Evolutionary conservation across 257 asterid species (phyloP).

Genomic region (Ocimum tenuiflorum): DNA sequence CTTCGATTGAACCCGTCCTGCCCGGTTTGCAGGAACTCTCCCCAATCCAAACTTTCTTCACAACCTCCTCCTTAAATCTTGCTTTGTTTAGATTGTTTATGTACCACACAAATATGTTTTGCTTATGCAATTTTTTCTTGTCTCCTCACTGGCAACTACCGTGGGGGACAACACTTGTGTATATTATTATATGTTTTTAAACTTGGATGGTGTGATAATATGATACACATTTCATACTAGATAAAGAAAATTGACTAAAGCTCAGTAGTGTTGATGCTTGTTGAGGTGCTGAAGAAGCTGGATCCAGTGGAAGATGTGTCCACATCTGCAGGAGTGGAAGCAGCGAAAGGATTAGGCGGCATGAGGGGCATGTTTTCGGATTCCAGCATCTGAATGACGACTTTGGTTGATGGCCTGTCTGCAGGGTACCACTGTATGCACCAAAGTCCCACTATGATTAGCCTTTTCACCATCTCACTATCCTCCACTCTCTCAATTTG

Average conservation of each 20-base stretch:
- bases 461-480: conserved; percentile 38
- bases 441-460: conserved; percentile 70
- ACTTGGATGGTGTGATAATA: no score
- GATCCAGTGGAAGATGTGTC: conserved; percentile 21
- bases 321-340: conserved; percentile 18
- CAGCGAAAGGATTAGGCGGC: conserved; percentile 73
- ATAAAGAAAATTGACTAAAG: not conserved
- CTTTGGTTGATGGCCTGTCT: conserved; percentile 64
- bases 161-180: no score
- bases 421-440: conserved; percentile 79
- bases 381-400: conserved; percentile 65
- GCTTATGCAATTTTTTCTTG: no score
- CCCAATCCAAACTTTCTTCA: conserved; percentile 10
- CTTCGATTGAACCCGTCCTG: conserved; percentile 41
- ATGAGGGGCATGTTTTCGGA: conserved; percentile 45
- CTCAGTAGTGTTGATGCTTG: conserved; percentile 1
- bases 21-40: conserved; percentile 47
- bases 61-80: not conserved
- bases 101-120: no score
- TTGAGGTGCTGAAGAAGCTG: conserved; percentile 20
- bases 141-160: no score
- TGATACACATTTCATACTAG: not conserved
- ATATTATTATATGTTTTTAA: not conserved
- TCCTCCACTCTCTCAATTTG: conserved; percentile 48
- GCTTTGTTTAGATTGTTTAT: no score